Evolutionary conservation across 805 yeast genomes (phyloP).

Genomic region (Torulaspora franciscae): DNA sequence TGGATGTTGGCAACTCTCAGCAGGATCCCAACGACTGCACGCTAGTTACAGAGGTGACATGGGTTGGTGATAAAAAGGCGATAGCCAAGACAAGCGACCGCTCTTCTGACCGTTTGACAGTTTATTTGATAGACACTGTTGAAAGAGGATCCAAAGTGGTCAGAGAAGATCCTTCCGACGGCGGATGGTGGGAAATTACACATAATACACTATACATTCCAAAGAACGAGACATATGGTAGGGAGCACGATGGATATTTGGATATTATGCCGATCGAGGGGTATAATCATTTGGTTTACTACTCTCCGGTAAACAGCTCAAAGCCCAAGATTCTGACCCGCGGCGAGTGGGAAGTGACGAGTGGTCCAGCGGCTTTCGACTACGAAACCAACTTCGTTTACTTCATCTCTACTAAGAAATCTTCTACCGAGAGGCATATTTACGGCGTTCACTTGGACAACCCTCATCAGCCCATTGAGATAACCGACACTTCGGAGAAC

Average conservation of each 20-base stretch:
- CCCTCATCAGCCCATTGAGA: slow-evolving; percentile 37
- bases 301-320: slow-evolving; percentile 58
- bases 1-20: slow-evolving; percentile 41
- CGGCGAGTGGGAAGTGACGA: slow-evolving; percentile 90
- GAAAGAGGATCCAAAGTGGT: slow-evolving; percentile 37
- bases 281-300: slow-evolving; percentile 75
- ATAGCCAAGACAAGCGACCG: slow-evolving; percentile 60
- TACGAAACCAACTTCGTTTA: slow-evolving; percentile 45
- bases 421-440: slow-evolving; percentile 80
- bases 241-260: slow-evolving; percentile 64
- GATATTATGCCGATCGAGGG: slow-evolving; percentile 68
- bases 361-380: slow-evolving; percentile 63
- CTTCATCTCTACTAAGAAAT: slow-evolving; percentile 67
- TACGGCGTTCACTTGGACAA: slow-evolving; percentile 57
- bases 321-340: slow-evolving; percentile 55
- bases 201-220: slow-evolving; percentile 60
- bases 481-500: slow-evolving; percentile 50
- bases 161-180: slow-evolving; percentile 47
- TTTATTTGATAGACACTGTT: slow-evolving; percentile 48
- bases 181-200: slow-evolving; percentile 75
- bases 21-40: slow-evolving; percentile 38
- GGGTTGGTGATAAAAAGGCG: slow-evolving; percentile 56
- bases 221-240: slow-evolving; percentile 39
- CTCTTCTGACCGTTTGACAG: slow-evolving; percentile 59
- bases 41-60: slow-evolving; percentile 61